Percentiles rank a stretch among this genome's conserved stretches.
These are phyloP conservation scores for Elsinoe ampelina DNA, from an alignment of 2,329 filamentous ascomycete species.

Conservation along the genomic window DNA sequence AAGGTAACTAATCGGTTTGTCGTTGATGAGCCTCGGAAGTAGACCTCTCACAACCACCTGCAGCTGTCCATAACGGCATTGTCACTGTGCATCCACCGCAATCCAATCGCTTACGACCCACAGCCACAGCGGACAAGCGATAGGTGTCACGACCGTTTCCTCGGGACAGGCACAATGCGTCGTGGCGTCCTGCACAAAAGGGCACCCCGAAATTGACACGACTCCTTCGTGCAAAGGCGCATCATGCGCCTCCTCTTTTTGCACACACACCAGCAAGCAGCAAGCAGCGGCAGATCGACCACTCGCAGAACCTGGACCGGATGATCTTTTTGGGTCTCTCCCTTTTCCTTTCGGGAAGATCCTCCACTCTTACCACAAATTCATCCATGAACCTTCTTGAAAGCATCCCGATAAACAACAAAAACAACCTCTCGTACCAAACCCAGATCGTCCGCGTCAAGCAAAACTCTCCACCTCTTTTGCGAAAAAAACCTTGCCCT, in stretches of 20 bases:
- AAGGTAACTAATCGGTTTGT: background rate
- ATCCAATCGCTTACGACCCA: background rate
- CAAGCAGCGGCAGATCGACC: slow-evolving; percentile 1
- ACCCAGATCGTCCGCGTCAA: no score
- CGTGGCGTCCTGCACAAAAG: slow-evolving; percentile 1
- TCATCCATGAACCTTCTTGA: background rate
- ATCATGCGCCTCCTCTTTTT: background rate
- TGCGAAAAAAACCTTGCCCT: no score
- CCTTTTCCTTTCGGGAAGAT: background rate
- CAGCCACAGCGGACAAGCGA: background rate
- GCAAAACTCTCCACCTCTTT: no score
- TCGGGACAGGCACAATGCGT: slow-evolving; percentile 1
- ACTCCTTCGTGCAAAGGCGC: background rate
- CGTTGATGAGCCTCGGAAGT: background rate
- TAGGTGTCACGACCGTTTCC: background rate
- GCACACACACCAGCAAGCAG: no score
- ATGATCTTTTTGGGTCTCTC: background rate
- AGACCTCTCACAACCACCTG: background rate
- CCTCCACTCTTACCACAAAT: background rate
- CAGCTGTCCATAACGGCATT: background rate
- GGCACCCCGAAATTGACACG: background rate
- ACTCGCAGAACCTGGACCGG: background rate
- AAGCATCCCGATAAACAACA: background rate
- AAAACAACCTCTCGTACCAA: background rate
- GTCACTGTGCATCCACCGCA: background rate